These are phyloP conservation scores for Macrophomina tecta DNA, from an alignment of 2,329 filamentous ascomycete species.

Conservation along the genomic window DNA sequence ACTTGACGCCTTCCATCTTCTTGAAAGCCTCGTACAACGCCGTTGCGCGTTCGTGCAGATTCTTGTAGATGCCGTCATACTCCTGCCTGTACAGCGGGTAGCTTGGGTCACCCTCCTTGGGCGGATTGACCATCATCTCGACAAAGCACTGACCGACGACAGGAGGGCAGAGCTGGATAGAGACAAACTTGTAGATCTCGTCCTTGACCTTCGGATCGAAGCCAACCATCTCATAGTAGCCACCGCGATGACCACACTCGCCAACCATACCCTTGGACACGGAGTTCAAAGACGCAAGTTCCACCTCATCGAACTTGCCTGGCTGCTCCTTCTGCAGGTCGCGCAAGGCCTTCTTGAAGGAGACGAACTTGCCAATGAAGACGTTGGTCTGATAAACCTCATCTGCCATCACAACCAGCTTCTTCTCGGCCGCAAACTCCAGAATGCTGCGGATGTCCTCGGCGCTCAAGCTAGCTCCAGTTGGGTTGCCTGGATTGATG, in stretches of 20 bases:
- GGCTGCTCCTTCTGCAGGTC: slow-evolving; percentile 72
- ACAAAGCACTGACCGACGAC: slow-evolving; percentile 96
- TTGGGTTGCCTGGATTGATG: slow-evolving; percentile 98
- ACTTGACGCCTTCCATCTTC: slow-evolving; percentile 95
- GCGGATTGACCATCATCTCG: slow-evolving; percentile 97
- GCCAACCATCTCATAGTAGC: slow-evolving; percentile 94
- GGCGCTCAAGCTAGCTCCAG: slow-evolving; percentile 81
- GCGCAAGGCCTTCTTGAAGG: slow-evolving; percentile 89
- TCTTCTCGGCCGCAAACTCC: slow-evolving; percentile 82
- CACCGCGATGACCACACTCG: slow-evolving; percentile 96
- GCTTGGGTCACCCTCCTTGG: slow-evolving; percentile 80
- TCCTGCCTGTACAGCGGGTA: slow-evolving; percentile 84
- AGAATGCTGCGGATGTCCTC: slow-evolving; percentile 84
- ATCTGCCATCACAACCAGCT: slow-evolving; percentile 89
- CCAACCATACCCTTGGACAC: slow-evolving; percentile 98
- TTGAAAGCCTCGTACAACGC: slow-evolving; percentile 90
- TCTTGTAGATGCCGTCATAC: slow-evolving; percentile 80
- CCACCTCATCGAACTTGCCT: slow-evolving; percentile 80
- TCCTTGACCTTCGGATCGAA: slow-evolving; percentile 85
- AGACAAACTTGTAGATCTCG: slow-evolving; percentile 98
- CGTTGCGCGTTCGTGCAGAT: slow-evolving; percentile 77
- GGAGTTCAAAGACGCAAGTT: slow-evolving; percentile 91
- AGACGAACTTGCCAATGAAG: slow-evolving; percentile 91
- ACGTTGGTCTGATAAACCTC: slow-evolving; percentile 99
- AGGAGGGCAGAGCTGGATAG: slow-evolving; percentile 93